Base-by-base conservation (phyloP, 352 stramenopile genomes). In the Globisporangium solare region DNA sequence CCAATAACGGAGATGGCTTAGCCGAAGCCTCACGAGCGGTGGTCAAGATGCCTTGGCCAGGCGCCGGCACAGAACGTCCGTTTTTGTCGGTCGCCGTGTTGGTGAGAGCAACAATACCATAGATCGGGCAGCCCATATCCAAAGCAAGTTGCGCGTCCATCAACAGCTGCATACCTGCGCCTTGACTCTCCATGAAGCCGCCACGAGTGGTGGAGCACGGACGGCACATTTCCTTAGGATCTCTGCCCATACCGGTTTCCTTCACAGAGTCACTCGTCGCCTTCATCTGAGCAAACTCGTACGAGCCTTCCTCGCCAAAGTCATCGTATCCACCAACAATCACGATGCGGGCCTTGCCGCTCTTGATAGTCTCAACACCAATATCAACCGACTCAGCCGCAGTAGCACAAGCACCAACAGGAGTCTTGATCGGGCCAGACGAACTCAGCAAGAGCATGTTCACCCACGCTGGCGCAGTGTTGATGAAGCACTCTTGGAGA, bases 201-300 rank as follows among this genome's bases (percentile, higher is more conserved):
- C 73, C 87, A 40, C 82, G 78, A 35, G 79, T 92, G 6, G 73
- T 80, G 27, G 83, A 76, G 68, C 85, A 95, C 41, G 85, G 85
- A 40, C 87, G 82, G 47, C 83, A 94, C 79, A 93, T 92, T 54
- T 95, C 87, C 48, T 76, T 72, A 3, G 85, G 80, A 14, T 87
- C 79, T 27, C 87, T 83, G 20, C 83, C 87, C 83, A 92, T 93
- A 3, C 54, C 61, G 0, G 62, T 61, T 40, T 96, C 87, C 71
- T 95, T 91, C 4, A 86, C 76, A 0, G 87, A 91, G 66, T 92
- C 81, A 51, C 79, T 94, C 2, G 80, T 96, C 5, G 87, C 83
- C 63, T 94, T 92, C 87, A 95, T 96, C 58, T 93, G 83, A 31
- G 86, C 87, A 54, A 96, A 96, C 62, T 95, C 85, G 62, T 88